phyloP scores from a whole-genome alignment of 2,329 filamentous ascomycete species.

The Nigrograna mackinnonii region DNA sequence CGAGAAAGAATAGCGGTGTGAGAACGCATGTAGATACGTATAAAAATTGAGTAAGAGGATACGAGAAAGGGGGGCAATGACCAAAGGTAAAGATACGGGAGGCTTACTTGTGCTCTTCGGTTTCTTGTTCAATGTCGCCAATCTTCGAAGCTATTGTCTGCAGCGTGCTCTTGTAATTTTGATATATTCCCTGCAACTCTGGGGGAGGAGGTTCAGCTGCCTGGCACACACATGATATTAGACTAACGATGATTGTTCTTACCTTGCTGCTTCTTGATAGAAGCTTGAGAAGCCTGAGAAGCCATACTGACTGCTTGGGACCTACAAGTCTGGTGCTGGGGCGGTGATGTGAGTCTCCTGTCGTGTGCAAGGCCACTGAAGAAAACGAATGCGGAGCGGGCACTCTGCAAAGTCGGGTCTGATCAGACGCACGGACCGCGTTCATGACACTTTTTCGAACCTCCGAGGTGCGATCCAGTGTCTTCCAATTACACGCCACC shows the following conservation, averaged over 20 bases:
- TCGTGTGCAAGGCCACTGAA: no score
- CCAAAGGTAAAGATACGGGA: conserved; percentile 8
- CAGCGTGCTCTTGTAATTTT: conserved; percentile 74
- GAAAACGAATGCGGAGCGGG: no score
- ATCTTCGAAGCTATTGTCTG: conserved; percentile 96
- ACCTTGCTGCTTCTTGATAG: conserved; percentile 78
- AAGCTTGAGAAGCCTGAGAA: conserved; percentile 52
- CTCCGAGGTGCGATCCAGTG: no score
- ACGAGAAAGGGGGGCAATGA: conserved; percentile 9
- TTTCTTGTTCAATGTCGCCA: conserved; percentile 95
- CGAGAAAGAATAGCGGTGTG: conserved; percentile 1
- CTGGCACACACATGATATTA: neutral
- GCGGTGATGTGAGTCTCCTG: neutral
- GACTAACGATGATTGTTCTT: no score
- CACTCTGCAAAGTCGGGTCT: no score
- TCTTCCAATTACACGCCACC: no score
- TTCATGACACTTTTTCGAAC: no score
- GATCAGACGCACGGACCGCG: no score
- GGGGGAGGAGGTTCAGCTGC: conserved; percentile 1
- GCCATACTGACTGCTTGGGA: conserved; percentile 45
- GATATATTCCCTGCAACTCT: conserved; percentile 83
- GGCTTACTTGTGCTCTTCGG: conserved; percentile 96
- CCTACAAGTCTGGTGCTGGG: neutral
- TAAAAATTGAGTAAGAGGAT: conserved; percentile 4
- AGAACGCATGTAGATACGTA: neutral